Evolutionary conservation across 441 rosid genomes (phyloP).

Genomic region (Pelargonium cotyledonis): DNA sequence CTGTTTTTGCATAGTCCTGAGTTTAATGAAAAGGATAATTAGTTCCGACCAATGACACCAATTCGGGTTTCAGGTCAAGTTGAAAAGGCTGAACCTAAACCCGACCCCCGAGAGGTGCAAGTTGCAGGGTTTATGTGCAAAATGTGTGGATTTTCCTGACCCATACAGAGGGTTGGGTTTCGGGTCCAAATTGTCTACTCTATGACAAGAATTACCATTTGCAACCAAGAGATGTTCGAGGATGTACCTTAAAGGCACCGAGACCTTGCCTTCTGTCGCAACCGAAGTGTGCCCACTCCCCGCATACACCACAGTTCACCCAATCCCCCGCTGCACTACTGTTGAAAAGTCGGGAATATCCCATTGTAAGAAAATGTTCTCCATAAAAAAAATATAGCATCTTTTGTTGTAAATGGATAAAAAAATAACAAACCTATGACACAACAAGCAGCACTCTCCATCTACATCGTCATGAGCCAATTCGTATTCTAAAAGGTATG

Average conservation of each 20-base stretch:
- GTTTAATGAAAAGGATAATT: not conserved
- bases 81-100: no score
- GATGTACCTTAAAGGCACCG: not conserved
- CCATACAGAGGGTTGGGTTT: no score
- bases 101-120: no score
- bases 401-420: no score
- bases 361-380: not conserved
- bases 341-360: not conserved
- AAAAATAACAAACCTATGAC: conserved; percentile 20
- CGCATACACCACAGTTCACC: conserved; percentile 1
- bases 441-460: conserved; percentile 29
- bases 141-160: no score
- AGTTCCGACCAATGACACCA: no score
- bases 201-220: not conserved
- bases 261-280: conserved; percentile 6
- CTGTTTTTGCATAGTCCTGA: conserved; percentile 2
- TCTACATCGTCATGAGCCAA: conserved; percentile 15
- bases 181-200: no score
- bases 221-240: not conserved
- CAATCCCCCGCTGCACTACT: conserved; percentile 4
- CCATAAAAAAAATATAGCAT: no score
- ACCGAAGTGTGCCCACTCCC: not conserved
- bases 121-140: no score
- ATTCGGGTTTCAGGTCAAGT: no score
- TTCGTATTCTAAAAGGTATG: conserved; percentile 1